Evolutionary conservation across 148 eudicot species (phyloP).

Genomic region (Dysphania ambrosioides): DNA sequence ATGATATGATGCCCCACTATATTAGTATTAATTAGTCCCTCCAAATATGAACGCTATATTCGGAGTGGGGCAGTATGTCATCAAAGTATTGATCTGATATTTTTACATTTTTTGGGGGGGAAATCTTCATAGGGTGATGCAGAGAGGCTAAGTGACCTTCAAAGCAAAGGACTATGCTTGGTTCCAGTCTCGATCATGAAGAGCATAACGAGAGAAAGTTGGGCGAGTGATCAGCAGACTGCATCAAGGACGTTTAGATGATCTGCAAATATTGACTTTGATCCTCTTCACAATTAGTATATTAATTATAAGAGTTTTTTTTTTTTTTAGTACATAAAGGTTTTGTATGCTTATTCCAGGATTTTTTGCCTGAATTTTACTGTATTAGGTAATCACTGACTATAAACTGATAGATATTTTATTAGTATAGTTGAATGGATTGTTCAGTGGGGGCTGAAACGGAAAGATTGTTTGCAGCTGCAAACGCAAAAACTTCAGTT

Average conservation of each 20-base stretch:
- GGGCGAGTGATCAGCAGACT: conserved; percentile 28
- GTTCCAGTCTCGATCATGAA: conserved; percentile 48
- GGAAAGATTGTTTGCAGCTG: too few relatives aligned
- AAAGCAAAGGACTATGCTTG: conserved; percentile 48
- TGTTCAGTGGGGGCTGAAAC: not conserved
- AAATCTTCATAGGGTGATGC: conserved; percentile 15
- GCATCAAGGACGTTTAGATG: conserved; percentile 10
- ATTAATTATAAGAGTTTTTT: not conserved
- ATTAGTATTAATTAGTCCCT: too few relatives aligned
- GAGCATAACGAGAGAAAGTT: conserved; percentile 28
- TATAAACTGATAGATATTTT: not conserved
- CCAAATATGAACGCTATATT: too few relatives aligned
- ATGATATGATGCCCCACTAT: too few relatives aligned
- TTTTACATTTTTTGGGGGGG: not conserved
- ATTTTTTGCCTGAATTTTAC: not conserved
- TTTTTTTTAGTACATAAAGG: not conserved
- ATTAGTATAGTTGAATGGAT: not conserved
- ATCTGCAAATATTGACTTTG: conserved; percentile 8
- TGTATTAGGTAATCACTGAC: not conserved
- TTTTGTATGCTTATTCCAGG: not conserved
- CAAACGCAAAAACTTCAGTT: too few relatives aligned
- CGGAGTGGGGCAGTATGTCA: too few relatives aligned
- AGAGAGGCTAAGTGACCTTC: conserved; percentile 34
- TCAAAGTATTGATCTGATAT: too few relatives aligned
- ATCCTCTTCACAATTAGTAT: not conserved